Conservation (phyloP, 768 basidiomycete species). For the Suillus bovinus region DNA sequence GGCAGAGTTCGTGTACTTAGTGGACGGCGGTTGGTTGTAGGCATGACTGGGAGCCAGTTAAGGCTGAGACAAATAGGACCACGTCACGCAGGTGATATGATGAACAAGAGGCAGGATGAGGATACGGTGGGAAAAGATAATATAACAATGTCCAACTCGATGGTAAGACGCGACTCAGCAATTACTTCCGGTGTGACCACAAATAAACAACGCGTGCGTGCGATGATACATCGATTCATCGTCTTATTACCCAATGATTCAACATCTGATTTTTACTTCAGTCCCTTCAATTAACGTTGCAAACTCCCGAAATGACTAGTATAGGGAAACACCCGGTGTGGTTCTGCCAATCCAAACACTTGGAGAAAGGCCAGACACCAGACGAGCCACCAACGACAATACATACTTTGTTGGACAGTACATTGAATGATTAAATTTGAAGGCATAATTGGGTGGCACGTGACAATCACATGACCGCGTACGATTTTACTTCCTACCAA, state of each 20-base stretch:
- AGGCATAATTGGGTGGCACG: background rate
- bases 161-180: background rate
- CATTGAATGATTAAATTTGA: too few species aligned
- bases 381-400: background rate
- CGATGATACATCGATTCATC: background rate
- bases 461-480: conserved; percentile 9
- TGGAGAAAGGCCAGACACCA: background rate
- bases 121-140: conserved; percentile 4
- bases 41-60: conserved; percentile 32
- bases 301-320: background rate
- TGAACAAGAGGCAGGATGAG: background rate
- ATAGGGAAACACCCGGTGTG: background rate
- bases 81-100: background rate
- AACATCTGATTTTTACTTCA: background rate
- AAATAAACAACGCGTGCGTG: conserved; percentile 5
- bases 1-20: conserved; percentile 41
- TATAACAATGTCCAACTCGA: background rate
- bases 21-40: conserved; percentile 49
- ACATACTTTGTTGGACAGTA: too few species aligned
- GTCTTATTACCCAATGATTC: too few species aligned
- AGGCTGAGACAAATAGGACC: background rate
- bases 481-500: too few species aligned
- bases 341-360: background rate
- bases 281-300: too few species aligned
- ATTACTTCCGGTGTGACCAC: conserved; percentile 1